Conservation (phyloP, 2,329 filamentous ascomycete species). For the Colletotrichum horii region DNA sequence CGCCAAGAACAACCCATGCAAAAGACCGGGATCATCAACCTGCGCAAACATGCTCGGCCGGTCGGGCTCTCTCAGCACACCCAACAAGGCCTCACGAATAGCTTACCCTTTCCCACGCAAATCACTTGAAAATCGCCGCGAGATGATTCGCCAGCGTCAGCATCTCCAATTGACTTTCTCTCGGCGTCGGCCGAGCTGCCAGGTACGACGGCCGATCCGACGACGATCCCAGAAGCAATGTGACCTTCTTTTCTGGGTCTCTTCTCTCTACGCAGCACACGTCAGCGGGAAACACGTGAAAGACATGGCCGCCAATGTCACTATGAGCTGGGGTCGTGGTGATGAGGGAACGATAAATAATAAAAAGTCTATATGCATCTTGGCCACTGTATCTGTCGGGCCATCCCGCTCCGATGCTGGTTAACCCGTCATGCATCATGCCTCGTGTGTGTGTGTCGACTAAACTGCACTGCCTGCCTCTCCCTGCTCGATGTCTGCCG, state of each 20-base stretch:
- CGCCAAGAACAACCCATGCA: background rate
- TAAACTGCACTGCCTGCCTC: background rate
- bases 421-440: conserved; percentile 14
- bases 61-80: background rate
- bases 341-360: background rate
- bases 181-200: background rate
- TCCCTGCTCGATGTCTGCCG: background rate
- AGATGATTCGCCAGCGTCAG: background rate
- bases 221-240: conserved; percentile 8
- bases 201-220: background rate
- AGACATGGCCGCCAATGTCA: background rate
- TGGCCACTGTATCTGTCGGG: conserved; percentile 10
- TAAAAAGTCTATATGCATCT: conserved; percentile 17
- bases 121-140: background rate
- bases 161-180: background rate
- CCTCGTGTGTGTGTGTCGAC: conserved; percentile 6
- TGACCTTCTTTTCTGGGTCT: conserved; percentile 9
- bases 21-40: background rate
- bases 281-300: background rate
- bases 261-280: background rate
- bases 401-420: conserved; percentile 13
- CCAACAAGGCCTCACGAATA: background rate
- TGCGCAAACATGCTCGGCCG: conserved; percentile 8
- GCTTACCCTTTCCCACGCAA: background rate
- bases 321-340: background rate